Evolutionary conservation across 192 early-diverging fungal species (phyloP), one percentile per base, ranked within the genome.

Genomic region (Anaeromyces robustus): DNA sequence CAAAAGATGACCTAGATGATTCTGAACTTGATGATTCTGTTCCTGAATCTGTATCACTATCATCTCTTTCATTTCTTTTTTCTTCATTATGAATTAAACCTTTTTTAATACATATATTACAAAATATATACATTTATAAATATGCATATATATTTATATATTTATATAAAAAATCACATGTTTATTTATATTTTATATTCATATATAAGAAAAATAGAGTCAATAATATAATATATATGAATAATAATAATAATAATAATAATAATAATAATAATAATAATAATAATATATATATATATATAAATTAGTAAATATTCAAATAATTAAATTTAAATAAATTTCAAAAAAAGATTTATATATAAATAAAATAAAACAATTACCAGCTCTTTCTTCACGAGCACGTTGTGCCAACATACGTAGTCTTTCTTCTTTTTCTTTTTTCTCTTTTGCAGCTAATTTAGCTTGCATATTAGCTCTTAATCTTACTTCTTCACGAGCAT

Each of bases 401-500:
- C 88, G 85, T 84, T 98, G 98, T n/a, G 98, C 98, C 30, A 97
- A 86, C 85, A 89, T 81, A 30, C 97, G 90, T 80, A 99, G 82
- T 77, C 92, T 90, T 83, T 96, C 94, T 81, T 99, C 98, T 84
- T 97, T 95, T 30, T 92, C 92, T 59, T 94, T 93, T 88, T 97
- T 98, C 84, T 97, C 93, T 85, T 97, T 96, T 78, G 92, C 93
- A 12, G 95, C 95, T 32, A 99, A 85, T 80, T 95, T 96, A 59
- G 95, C 89, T 83, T 95, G 92, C 92, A 98, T 95, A 78, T 96
- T 88, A 26, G 91, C 92, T 77, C 98, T 92, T 84, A 97, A 92
- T 80, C 92, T 87, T 17, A 99, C 97, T 85, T 98, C 97, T 59
- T 95, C 94, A 37, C 96, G 92, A 29, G 96, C 96, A 82, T 97